These are phyloP conservation scores for Boletus sp. DNA, from an alignment of 768 basidiomycete genomes.

Conservation along the genomic window DNA sequence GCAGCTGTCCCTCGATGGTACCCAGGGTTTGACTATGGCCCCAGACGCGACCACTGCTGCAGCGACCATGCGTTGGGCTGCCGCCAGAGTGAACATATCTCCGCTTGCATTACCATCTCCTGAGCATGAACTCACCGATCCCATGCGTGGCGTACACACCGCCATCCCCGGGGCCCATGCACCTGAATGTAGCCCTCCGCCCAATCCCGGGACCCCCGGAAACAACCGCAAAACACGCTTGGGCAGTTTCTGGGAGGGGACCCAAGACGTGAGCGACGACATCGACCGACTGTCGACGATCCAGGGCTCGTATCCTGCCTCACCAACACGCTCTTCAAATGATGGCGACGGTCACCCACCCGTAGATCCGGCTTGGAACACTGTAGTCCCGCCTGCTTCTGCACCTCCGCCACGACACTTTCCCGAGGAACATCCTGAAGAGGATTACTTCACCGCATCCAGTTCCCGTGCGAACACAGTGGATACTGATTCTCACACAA, in stretches of 20 bases:
- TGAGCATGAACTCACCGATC: conserved; percentile 88
- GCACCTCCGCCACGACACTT: conserved; percentile 22
- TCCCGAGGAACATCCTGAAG: conserved; percentile 24
- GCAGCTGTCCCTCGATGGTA: conserved; percentile 28
- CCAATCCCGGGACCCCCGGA: conserved; percentile 43
- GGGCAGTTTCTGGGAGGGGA: conserved; percentile 75
- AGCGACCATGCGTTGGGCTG: conserved; percentile 85
- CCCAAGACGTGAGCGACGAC: conserved; percentile 56
- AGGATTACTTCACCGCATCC: conserved; percentile 31
- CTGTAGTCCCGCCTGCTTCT: conserved; percentile 5
- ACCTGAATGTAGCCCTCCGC: conserved; percentile 32
- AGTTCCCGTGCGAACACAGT: conserved; percentile 23
- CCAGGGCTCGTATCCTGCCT: conserved; percentile 22
- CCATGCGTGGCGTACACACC: conserved; percentile 73
- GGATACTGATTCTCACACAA: conserved; percentile 13
- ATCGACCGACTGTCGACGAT: conserved; percentile 21
- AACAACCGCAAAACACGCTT: conserved; percentile 53
- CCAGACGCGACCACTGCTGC: conserved; percentile 64
- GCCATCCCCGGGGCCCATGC: conserved; percentile 61
- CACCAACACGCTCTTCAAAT: conserved; percentile 16
- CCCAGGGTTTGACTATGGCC: conserved; percentile 33
- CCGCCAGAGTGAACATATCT: conserved; percentile 74
- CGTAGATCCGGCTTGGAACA: conserved; percentile 10
- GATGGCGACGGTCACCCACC: conserved; percentile 3
- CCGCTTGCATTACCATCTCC: conserved; percentile 87